phyloP scores from a whole-genome alignment of 371 early-diverging fungal genomes.

The Cokeromyces recurvatus region DNA sequence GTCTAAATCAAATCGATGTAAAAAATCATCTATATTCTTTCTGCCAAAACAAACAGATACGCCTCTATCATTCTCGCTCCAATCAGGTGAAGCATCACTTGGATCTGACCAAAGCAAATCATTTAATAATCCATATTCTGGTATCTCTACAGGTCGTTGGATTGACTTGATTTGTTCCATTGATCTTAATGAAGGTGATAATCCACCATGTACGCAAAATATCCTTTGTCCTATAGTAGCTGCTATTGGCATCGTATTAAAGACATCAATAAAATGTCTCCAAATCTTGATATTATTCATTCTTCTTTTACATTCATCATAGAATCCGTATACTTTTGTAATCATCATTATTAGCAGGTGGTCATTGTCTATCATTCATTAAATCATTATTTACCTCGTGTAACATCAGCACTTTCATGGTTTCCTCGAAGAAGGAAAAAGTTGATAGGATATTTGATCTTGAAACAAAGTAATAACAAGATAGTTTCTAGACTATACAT shows the following conservation, averaged over 20 bases:
- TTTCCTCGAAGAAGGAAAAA: slow-evolving; percentile 96
- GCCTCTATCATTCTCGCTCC: slow-evolving; percentile 98
- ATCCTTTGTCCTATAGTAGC: slow-evolving; percentile 92
- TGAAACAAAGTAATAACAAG: slow-evolving; percentile 87
- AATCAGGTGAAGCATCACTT: slow-evolving; percentile 66
- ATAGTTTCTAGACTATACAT: slow-evolving; percentile 95
- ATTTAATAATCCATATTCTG: slow-evolving; percentile 83
- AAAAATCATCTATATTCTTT: slow-evolving; percentile 80
- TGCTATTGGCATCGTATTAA: slow-evolving; percentile 95
- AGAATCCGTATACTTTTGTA: slow-evolving; percentile 95
- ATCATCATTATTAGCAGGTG: no score
- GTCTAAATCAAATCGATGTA: slow-evolving; percentile 84
- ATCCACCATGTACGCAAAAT: slow-evolving; percentile 96
- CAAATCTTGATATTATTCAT: slow-evolving; percentile 81
- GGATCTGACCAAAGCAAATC: slow-evolving; percentile 92
- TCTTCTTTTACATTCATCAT: slow-evolving; percentile 97
- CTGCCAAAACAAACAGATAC: slow-evolving; percentile 93
- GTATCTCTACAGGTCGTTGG: slow-evolving; percentile 89
- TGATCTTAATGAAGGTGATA: slow-evolving; percentile 35
- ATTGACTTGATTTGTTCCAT: slow-evolving; percentile 90
- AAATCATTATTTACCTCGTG: slow-evolving; percentile 67
- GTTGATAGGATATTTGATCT: slow-evolving; percentile 94
- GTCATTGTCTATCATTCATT: no score
- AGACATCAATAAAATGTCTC: slow-evolving; percentile 93
- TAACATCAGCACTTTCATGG: slow-evolving; percentile 96